A percentile compares a stretch with the other conserved stretches of the same genome.
phyloP scores from a whole-genome alignment of 257 asterid genomes.

The Coffea eugenioides region DNA sequence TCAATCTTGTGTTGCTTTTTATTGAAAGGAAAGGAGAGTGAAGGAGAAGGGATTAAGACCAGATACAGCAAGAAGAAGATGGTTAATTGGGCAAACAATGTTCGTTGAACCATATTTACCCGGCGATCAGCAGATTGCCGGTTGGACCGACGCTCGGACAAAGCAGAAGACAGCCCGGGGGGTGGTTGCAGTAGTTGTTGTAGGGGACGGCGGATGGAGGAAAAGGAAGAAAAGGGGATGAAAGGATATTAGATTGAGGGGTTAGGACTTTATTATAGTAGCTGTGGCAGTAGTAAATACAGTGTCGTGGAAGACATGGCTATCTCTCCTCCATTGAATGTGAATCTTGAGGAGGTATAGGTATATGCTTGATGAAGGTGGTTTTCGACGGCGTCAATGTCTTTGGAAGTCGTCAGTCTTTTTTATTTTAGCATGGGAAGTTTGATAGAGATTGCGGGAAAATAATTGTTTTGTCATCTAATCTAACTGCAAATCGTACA shows the following conservation, averaged over 20 bases:
- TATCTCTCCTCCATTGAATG: no score
- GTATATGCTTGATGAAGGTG: no score
- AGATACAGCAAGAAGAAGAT: constrained; percentile 36
- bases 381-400: no score
- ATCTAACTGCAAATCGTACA: no score
- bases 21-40: constrained; percentile 54
- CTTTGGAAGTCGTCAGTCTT: no score
- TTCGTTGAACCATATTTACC: constrained; percentile 46
- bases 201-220: background rate
- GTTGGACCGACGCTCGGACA: constrained; percentile 2
- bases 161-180: background rate
- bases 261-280: no score
- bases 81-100: constrained; percentile 15
- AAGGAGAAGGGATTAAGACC: constrained; percentile 34
- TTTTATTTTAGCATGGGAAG: no score
- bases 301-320: background rate
- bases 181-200: background rate
- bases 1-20: constrained; percentile 39
- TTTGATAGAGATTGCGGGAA: no score
- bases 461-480: no score
- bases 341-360: no score
- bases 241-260: background rate
- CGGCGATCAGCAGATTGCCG: constrained; percentile 12
- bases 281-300: background rate
- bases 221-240: no score